Base-by-base conservation (phyloP, 108 stramenopile species). In the Parmales sp. region DNA sequence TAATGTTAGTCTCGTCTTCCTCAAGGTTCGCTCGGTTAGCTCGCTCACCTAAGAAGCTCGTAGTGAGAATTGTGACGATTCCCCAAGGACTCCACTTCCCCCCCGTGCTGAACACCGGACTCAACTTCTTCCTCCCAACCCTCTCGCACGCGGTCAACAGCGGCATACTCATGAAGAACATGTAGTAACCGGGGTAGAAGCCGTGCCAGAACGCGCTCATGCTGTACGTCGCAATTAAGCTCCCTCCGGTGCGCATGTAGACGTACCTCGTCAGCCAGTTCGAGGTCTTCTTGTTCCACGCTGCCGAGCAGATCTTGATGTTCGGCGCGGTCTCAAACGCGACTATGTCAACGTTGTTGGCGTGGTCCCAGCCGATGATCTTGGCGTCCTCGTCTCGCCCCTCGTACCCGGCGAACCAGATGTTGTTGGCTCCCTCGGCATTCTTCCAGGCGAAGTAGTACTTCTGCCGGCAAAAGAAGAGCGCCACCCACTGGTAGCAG, bases 391-490 rank as follows among this genome's bases (percentile, higher is more conserved):
- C 81, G 37, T 90, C 86, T 66, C 88, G 93, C 16, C 95, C 95
- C 69, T 91, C 90, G 71, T 92, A 94, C 11, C 94, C 94, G 67
- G 88, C 89, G 69, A 88, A 92, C 89, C 89, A 92, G 46, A 92
- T 76, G 67, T 92, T 92, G 77, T 82, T 85, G 45, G 89, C 89
- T 51, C 89, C 91, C 72, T 90, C 86, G 6, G 91, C 88, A 77
- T 88, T 88, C 90, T 88, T 93, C 96, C 96, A 97, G 1, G 92
- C 96, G 80, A 97, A 94, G 86, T 92, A 94, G 78, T 97, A 97
- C 86, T 97, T 97, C 69, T 83, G 73, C 44, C 94, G 84, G 60
- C 87, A 68, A 70, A 80, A 89, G 63, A 94, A 88, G 20, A 95
- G 81, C 13, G 86, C 86, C 6, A 92, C 54, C 89, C 87, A 91